A percentile compares a stretch with the other conserved stretches of the same genome.
Evolutionary conservation across 345 rosid species (phyloP).

Genomic region (Eucalyptus melliodora): DNA sequence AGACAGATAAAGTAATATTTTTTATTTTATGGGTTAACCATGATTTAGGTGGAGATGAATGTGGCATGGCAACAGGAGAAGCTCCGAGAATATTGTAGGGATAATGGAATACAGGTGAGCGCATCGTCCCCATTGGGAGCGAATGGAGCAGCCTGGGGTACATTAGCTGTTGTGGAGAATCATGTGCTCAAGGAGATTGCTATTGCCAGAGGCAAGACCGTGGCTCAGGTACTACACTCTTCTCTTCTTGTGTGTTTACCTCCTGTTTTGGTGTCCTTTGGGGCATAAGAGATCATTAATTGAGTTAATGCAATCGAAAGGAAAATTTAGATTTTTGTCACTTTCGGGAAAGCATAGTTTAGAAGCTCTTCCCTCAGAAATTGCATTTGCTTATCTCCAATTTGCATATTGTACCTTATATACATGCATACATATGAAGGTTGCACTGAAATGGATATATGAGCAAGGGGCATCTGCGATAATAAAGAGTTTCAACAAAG

Average conservation of each 20-base stretch:
- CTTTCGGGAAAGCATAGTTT: background rate
- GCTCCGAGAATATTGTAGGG: background rate
- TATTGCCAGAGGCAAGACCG: background rate
- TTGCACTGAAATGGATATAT: background rate
- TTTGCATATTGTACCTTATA: too few relatives aligned
- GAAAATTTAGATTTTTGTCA: background rate
- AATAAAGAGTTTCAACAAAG: background rate
- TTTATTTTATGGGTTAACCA: background rate
- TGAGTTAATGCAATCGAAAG: background rate
- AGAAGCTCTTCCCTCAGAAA: background rate
- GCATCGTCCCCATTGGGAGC: constrained; percentile 10
- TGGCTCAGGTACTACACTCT: background rate
- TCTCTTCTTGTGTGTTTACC: background rate
- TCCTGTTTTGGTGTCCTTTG: background rate
- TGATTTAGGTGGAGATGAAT: constrained; percentile 1
- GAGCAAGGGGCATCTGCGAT: background rate
- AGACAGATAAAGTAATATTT: too few relatives aligned
- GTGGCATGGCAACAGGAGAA: constrained; percentile 4
- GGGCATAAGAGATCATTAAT: background rate
- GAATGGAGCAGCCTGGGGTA: constrained; percentile 2
- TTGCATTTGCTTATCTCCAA: background rate
- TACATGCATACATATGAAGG: background rate
- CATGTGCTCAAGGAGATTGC: background rate
- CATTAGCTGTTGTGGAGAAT: background rate
- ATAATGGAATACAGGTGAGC: background rate